Evolutionary conservation across 768 basidiomycete genomes (phyloP), one percentile per base, ranked within the genome.

Genomic region (Inosperma sp.): DNA sequence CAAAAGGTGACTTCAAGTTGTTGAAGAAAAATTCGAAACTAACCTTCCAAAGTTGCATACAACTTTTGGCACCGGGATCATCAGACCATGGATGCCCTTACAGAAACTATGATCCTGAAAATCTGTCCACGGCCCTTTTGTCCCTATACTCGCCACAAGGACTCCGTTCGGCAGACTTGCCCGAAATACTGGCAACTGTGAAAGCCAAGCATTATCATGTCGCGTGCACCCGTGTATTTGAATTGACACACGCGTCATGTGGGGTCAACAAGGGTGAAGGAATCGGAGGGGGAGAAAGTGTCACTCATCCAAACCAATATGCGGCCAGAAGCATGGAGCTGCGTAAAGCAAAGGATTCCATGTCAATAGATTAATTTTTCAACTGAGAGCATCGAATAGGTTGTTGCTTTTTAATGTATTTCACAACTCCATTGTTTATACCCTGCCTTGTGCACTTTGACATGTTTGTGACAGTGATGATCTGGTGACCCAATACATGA

Each of bases 201-300:
- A 91, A 89, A 62, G 75, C 74, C 14, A 73, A 77, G 3, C 93
- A 95, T 64, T 95, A 84, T 65, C 95, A 99, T 65, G 87, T 97
- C 37, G 95, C 94, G 6, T 99, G 96, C 70, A 98, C 96, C 7
- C 79, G 94, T 19, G 92, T 98, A 17, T 99, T 93, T 67, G 96
- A 99, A 71, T 77, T 96, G 23, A 96, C 93, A 21, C 95, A 98
- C 65, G 70, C 75, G 19, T 65, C 66, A 16, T 71, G 66, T 53
- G 83, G 86, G 7, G 82, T 95, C 43, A 84, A 80, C 70, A 94
- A 89, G 65, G 93, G 93, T 2, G 91, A 96, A 12, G 96, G 95
- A 0, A 59, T 94, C 36, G 90, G 91, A 7, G 78, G 69, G 4
- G 88, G 89, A 1, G 94, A 96, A 61, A 88, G 81, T 53, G 88